Conservation (phyloP, 169 alveolate species). For the Pseudocohnilembus persalinus region DNA sequence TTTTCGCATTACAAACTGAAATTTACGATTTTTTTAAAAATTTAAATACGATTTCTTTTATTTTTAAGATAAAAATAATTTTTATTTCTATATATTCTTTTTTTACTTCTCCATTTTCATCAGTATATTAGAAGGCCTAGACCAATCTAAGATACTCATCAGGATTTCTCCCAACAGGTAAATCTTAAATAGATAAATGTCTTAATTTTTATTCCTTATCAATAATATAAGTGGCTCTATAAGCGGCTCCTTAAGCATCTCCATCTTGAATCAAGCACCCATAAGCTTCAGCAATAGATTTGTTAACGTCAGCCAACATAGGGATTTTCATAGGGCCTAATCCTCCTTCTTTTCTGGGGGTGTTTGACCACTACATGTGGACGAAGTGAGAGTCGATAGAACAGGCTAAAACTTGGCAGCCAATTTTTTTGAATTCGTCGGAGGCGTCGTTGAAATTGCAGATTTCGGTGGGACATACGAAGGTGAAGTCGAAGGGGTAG, state of each 20-base stretch:
- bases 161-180: slow-evolving; percentile 99
- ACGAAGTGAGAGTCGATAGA: slow-evolving; percentile 96
- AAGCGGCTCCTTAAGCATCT: slow-evolving; percentile 92
- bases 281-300: slow-evolving; percentile 89
- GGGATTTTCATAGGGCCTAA: slow-evolving; percentile 95
- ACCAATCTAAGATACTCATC: slow-evolving; percentile 96
- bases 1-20: too few species aligned
- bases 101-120: slow-evolving; percentile 97
- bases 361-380: slow-evolving; percentile 96
- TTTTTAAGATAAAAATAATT: too few species aligned
- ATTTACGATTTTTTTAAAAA: too few species aligned
- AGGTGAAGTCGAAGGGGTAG: slow-evolving; percentile 99
- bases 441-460: slow-evolving; percentile 93
- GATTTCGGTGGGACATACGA: slow-evolving; percentile 99
- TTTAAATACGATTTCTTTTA: too few species aligned
- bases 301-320: slow-evolving; percentile 92
- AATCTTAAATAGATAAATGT: slow-evolving; percentile 94
- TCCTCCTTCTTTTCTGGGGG: slow-evolving; percentile 97
- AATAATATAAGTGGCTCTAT: slow-evolving; percentile 98
- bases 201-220: slow-evolving; percentile 96
- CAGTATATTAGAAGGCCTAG: slow-evolving; percentile 95
- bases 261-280: slow-evolving; percentile 90
- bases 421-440: slow-evolving; percentile 91
- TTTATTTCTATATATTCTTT: too few species aligned
- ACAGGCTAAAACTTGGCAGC: slow-evolving; percentile 92